Percentiles rank a stretch among this genome's conserved stretches.
Conservation (phyloP, 805 yeast species). For the Candida oleophila region DNA sequence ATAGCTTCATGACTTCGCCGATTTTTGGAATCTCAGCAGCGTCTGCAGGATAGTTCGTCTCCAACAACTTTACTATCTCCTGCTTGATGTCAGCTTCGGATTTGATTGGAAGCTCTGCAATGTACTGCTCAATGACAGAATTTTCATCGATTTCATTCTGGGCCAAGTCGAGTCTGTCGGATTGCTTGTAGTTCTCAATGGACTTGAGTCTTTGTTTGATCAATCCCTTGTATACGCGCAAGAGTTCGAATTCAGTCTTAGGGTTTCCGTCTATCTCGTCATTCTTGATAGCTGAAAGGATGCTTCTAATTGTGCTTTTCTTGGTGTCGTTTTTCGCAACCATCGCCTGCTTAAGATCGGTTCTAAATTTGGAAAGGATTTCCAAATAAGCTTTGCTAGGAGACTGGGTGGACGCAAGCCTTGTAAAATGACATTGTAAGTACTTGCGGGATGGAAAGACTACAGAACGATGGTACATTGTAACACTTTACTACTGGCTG, state of each 20-base stretch:
- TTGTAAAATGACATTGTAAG: too few relatives aligned
- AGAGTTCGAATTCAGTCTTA: conserved; percentile 19
- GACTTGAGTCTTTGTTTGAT: conserved; percentile 52
- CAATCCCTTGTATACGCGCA: conserved; percentile 30
- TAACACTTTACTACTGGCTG: too few relatives aligned
- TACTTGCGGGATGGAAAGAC: too few relatives aligned
- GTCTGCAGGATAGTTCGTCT: not conserved
- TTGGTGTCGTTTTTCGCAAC: conserved; percentile 17
- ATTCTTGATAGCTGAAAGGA: conserved; percentile 21
- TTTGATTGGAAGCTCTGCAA: conserved; percentile 46
- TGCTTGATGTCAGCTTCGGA: conserved; percentile 39
- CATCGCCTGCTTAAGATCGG: conserved; percentile 25
- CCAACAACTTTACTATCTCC: conserved; percentile 15
- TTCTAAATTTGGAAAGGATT: conserved; percentile 15
- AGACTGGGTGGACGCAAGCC: conserved; percentile 8
- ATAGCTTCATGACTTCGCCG: conserved; percentile 4
- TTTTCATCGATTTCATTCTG: conserved; percentile 51
- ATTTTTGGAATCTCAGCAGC: not conserved
- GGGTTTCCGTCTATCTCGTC: conserved; percentile 22
- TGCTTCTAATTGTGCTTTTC: conserved; percentile 22
- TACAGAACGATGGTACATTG: too few relatives aligned
- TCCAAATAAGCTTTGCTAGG: conserved; percentile 13
- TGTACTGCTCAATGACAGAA: conserved; percentile 38
- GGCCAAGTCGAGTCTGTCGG: conserved; percentile 51
- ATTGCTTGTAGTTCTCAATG: conserved; percentile 43